phyloP scores from a whole-genome alignment of 106 monocot species.

The Dendrobium huoshanense region DNA sequence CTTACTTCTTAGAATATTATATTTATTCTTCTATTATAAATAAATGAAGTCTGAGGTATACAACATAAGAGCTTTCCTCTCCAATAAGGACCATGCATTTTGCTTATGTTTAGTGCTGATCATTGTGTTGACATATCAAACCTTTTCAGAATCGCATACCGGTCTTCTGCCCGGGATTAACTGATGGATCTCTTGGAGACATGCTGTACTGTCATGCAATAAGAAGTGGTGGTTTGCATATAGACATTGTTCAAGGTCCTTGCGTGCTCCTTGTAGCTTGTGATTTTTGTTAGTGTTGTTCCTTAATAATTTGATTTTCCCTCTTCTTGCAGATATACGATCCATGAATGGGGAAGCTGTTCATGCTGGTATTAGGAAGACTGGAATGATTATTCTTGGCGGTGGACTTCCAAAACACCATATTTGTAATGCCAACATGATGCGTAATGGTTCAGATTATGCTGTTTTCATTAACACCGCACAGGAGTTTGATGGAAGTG shows the following conservation, averaged over 20 bases:
- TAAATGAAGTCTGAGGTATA: neutral
- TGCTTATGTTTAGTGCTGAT: neutral
- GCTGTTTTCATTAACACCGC: conserved; percentile 91
- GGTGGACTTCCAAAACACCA: conserved; percentile 94
- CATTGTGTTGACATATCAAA: neutral
- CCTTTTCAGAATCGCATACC: conserved; percentile 61
- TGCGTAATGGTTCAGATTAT: conserved; percentile 91
- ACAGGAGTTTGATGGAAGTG: conserved; percentile 97
- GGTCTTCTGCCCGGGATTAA: conserved; percentile 75
- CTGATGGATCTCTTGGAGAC: conserved; percentile 90
- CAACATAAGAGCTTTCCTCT: neutral
- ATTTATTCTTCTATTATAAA: neutral
- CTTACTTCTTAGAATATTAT: neutral
- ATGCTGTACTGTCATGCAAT: conserved; percentile 87
- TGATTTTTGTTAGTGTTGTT: neutral
- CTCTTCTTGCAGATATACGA: conserved; percentile 56
- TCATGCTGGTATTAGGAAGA: conserved; percentile 68
- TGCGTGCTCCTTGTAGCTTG: neutral
- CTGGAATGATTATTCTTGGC: conserved; percentile 88
- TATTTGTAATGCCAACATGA: conserved; percentile 89
- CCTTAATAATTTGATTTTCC: neutral
- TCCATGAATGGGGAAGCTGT: conserved; percentile 84
- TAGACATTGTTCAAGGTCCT: conserved; percentile 92
- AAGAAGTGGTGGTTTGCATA: conserved; percentile 59
- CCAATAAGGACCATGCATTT: neutral